phyloP scores from a whole-genome alignment of 306 rosid species.

The Pyrus bretschneideri region DNA sequence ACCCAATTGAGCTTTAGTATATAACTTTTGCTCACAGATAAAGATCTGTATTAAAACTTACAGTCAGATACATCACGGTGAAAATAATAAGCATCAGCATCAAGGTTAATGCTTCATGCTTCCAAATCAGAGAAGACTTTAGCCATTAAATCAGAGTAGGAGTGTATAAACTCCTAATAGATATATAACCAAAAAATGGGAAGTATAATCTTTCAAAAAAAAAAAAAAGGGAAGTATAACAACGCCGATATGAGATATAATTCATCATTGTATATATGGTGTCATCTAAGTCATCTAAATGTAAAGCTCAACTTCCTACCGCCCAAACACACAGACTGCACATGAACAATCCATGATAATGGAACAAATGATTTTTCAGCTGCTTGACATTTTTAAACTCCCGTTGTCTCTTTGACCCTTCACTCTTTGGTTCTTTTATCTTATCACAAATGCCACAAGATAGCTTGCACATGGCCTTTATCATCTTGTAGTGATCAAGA shows the following conservation, averaged over 20 bases:
- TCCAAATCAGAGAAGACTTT: neutral
- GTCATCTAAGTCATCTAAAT: neutral
- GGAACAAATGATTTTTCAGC: slow-evolving; percentile 13
- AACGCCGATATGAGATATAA: neutral
- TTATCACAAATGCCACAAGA: slow-evolving; percentile 1
- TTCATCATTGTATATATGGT: neutral
- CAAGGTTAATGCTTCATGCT: neutral
- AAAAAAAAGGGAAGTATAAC: neutral
- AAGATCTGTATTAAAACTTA: slow-evolving; percentile 43
- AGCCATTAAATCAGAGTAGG: neutral
- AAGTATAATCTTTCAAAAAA: neutral
- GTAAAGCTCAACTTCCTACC: slow-evolving; percentile 10
- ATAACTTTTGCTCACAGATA: slow-evolving; percentile 91
- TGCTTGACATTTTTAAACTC: slow-evolving; percentile 9
- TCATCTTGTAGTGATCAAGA: slow-evolving; percentile 71
- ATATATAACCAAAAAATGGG: neutral
- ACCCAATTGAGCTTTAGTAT: slow-evolving; percentile 70
- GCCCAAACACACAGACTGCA: slow-evolving; percentile 6
- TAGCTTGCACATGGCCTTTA: slow-evolving; percentile 71
- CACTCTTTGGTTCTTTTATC: neutral
- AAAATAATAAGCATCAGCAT: neutral
- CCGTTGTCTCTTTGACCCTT: neutral
- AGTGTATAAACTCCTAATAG: neutral
- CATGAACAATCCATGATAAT: slow-evolving; percentile 5
- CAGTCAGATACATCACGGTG: neutral